Conservation (phyloP, 371 early-diverging fungal species). For the Syncephalastrum sp. region DNA sequence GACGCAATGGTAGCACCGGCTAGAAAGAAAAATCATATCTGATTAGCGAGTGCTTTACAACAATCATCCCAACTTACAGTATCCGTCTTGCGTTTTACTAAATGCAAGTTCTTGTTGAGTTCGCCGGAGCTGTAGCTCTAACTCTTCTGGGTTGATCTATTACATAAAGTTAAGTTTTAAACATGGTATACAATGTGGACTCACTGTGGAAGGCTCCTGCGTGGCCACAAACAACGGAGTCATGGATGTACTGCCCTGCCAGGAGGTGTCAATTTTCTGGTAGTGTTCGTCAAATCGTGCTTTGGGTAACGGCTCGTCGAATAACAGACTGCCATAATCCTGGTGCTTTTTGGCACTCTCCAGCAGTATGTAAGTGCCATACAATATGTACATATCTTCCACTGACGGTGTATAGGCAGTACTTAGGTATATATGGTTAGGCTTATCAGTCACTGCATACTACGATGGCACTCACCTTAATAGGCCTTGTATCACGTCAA, state of each 20-base stretch:
- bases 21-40: not conserved
- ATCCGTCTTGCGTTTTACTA: slow-evolving; percentile 38
- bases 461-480: not conserved
- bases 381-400: slow-evolving; percentile 63
- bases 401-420: slow-evolving; percentile 61
- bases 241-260: slow-evolving; percentile 62
- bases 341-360: slow-evolving; percentile 58
- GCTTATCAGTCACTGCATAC: not conserved
- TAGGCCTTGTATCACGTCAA: slow-evolving; percentile 28
- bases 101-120: slow-evolving; percentile 59
- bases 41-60: not conserved
- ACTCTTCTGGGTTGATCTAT: slow-evolving; percentile 20
- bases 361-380: slow-evolving; percentile 60
- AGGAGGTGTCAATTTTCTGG: slow-evolving; percentile 60
- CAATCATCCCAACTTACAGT: not conserved
- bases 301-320: slow-evolving; percentile 60
- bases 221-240: slow-evolving; percentile 67
- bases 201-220: slow-evolving; percentile 30
- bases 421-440: slow-evolving; percentile 20
- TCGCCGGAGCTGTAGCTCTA: slow-evolving; percentile 40
- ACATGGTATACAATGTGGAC: not conserved
- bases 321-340: slow-evolving; percentile 58
- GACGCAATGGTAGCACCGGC: slow-evolving; percentile 1
- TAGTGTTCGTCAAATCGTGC: slow-evolving; percentile 54
- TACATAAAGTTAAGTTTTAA: not conserved